Evolutionary conservation across 2,329 filamentous ascomycete species (phyloP).

Genomic region (Myrmaecium sp.): DNA sequence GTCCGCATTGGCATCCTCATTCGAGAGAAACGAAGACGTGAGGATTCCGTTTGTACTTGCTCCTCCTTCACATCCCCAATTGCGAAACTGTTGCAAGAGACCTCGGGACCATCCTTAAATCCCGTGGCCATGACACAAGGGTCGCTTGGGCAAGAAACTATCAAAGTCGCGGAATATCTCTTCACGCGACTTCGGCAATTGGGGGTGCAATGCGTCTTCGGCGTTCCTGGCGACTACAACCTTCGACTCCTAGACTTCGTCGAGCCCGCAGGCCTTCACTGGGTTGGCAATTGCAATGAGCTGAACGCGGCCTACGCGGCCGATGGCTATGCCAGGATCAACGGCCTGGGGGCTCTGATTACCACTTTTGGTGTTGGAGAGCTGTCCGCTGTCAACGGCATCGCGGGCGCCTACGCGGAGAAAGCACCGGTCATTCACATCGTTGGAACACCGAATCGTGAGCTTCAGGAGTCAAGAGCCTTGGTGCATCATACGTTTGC

Average conservation of each 20-base stretch:
- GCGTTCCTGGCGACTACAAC: constrained; percentile 27
- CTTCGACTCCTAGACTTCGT: constrained; percentile 18
- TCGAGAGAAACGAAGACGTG: no score
- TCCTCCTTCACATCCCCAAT: no score
- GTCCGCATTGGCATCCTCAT: no score
- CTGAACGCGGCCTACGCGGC: constrained; percentile 41
- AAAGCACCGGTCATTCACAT: constrained; percentile 50
- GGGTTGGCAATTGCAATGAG: constrained; percentile 39
- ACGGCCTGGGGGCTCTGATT: constrained; percentile 42
- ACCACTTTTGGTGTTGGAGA: constrained; percentile 61
- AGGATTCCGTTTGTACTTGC: no score
- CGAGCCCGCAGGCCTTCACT: constrained; percentile 18
- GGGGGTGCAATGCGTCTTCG: constrained; percentile 28
- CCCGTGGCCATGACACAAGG: no score
- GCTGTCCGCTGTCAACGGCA: constrained; percentile 52
- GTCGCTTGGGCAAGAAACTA: no score
- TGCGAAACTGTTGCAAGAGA: no score
- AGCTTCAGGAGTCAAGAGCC: constrained; percentile 25
- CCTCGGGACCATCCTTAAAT: no score
- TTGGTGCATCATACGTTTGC: constrained; percentile 51
- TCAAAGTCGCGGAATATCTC: no score
- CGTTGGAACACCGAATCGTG: constrained; percentile 33
- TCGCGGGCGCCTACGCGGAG: constrained; percentile 60
- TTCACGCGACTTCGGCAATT: constrained; percentile 25
- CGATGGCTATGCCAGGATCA: constrained; percentile 40